A percentile compares a stretch with the other conserved stretches of the same genome.
Evolutionary conservation across 768 basidiomycete genomes (phyloP).

Genomic region (Russula foetens): DNA sequence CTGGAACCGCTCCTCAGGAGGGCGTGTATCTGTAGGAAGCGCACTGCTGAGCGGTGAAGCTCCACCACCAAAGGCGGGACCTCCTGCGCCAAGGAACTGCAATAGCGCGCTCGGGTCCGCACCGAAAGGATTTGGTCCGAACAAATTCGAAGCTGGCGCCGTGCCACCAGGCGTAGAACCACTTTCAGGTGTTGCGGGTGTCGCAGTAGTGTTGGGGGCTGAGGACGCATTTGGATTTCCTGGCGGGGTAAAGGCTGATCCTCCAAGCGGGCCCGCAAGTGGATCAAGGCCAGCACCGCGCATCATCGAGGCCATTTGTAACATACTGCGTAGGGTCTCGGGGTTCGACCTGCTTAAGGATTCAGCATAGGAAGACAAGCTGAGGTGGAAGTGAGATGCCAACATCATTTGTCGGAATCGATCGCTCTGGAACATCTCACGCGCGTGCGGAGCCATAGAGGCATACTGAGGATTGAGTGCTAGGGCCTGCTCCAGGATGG

Average conservation of each 20-base stretch:
- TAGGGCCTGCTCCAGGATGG: conserved; percentile 82
- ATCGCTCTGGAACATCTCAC: conserved; percentile 70
- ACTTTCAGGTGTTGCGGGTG: conserved; percentile 15
- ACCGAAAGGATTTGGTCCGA: conserved; percentile 8
- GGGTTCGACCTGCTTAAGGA: conserved; percentile 54
- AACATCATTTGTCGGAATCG: conserved; percentile 72
- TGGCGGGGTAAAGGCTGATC: conserved; percentile 47
- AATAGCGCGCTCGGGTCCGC: conserved; percentile 39
- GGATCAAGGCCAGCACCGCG: conserved; percentile 33
- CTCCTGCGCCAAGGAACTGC: conserved; percentile 27
- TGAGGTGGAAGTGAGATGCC: neutral
- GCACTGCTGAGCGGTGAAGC: conserved; percentile 24
- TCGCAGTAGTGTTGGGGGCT: conserved; percentile 18
- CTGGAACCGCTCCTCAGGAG: conserved; percentile 90
- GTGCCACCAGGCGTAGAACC: conserved; percentile 25
- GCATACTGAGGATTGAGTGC: conserved; percentile 71
- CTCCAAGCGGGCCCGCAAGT: conserved; percentile 18
- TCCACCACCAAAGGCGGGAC: conserved; percentile 18
- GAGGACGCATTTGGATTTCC: conserved; percentile 39
- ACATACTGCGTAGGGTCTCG: conserved; percentile 61
- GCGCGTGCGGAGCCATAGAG: conserved; percentile 70
- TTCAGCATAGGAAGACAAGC: conserved; percentile 1
- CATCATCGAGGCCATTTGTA: conserved; percentile 61
- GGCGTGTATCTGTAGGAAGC: conserved; percentile 51
- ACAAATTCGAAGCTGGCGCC: conserved; percentile 14